Conservation (phyloP, 2,329 filamentous ascomycete genomes). For the Dryadomyces quercus-mongolicae region DNA sequence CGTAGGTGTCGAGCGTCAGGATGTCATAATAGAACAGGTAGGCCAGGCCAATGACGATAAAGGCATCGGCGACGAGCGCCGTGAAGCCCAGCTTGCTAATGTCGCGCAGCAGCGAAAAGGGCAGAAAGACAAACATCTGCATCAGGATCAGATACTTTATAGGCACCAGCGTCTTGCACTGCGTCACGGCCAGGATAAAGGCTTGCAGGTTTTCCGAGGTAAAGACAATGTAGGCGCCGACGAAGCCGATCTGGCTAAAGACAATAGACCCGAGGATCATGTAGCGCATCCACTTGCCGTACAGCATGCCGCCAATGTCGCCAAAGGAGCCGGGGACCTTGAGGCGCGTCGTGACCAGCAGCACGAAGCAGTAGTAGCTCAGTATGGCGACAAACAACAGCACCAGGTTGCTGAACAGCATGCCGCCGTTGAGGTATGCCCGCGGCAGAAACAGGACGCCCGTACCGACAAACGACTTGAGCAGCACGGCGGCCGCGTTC, state of each 20-base stretch:
- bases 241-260: constrained; percentile 88
- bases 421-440: constrained; percentile 90
- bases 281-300: constrained; percentile 79
- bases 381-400: constrained; percentile 74
- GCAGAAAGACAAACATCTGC: constrained; percentile 91
- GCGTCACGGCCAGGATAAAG: constrained; percentile 80
- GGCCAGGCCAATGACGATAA: constrained; percentile 82
- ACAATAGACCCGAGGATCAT: constrained; percentile 88
- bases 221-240: constrained; percentile 92
- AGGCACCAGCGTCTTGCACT: constrained; percentile 75
- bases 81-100: constrained; percentile 97
- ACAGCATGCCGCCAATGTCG: constrained; percentile 87
- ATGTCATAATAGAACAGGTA: constrained; percentile 97
- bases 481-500: constrained; percentile 70
- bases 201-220: constrained; percentile 92
- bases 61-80: constrained; percentile 82
- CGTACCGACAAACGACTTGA: constrained; percentile 97
- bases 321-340: constrained; percentile 90
- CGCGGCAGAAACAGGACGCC: constrained; percentile 87
- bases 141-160: constrained; percentile 86
- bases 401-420: constrained; percentile 90
- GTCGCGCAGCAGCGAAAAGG: constrained; percentile 85
- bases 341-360: constrained; percentile 77
- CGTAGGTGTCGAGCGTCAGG: constrained; percentile 63
- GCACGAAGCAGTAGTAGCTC: constrained; percentile 95